Evolutionary conservation across 352 stramenopile species (phyloP).

Genomic region (Phytophthora pseudosyringae): DNA sequence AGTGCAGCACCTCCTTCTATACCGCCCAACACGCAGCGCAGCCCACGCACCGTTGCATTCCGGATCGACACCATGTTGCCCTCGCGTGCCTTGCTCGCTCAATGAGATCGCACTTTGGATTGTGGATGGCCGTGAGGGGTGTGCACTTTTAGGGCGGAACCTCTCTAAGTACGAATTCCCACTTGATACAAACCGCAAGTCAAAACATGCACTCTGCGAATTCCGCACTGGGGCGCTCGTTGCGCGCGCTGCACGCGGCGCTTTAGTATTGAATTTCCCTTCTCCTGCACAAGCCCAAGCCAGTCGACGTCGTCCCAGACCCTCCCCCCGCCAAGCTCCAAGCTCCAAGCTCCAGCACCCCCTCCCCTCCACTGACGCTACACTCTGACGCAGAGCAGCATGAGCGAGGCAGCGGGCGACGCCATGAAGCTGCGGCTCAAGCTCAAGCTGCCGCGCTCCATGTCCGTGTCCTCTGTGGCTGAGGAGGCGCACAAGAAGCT

Average conservation of each 20-base stretch:
- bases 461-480: conserved; percentile 26
- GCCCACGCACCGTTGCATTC: conserved; percentile 85
- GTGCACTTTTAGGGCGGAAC: conserved; percentile 29
- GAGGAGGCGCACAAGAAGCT: conserved; percentile 48
- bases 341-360: neutral
- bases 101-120: conserved; percentile 28
- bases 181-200: conserved; percentile 22
- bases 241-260: conserved; percentile 6
- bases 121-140: conserved; percentile 32
- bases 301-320: conserved; percentile 9
- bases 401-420: conserved; percentile 48
- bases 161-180: conserved; percentile 29
- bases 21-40: neutral
- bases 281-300: conserved; percentile 30
- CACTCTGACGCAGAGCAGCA: conserved; percentile 24
- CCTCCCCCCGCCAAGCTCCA: neutral
- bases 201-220: conserved; percentile 41
- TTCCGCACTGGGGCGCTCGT: conserved; percentile 22
- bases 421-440: conserved; percentile 54
- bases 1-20: neutral
- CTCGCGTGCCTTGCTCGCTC: conserved; percentile 6
- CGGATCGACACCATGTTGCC: conserved; percentile 94
- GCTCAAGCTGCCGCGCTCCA: conserved; percentile 61
- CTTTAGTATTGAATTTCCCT: conserved; percentile 46
- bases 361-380: conserved; percentile 3